Evolutionary conservation across 2,329 filamentous ascomycete species (phyloP).

Genomic region (Diaporthe caulivora): DNA sequence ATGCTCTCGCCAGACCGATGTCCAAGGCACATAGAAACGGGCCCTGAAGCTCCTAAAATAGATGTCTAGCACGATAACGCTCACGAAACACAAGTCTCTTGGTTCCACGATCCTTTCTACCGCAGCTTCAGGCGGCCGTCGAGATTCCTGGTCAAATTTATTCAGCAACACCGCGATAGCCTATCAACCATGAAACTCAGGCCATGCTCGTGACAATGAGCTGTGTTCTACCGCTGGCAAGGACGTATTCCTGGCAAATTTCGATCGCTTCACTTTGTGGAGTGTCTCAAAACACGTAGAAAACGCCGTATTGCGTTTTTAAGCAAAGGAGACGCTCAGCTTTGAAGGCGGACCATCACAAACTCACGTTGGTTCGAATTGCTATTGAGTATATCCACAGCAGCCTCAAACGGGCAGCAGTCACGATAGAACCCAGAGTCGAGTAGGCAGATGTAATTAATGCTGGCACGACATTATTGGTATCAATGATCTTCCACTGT

Average conservation of each 20-base stretch:
- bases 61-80: too few relatives aligned
- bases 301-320: too few relatives aligned
- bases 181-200: neutral
- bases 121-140: neutral
- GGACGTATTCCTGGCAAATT: neutral
- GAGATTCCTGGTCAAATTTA: neutral
- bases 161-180: neutral
- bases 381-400: neutral
- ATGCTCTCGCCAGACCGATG: neutral
- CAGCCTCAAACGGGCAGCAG: neutral
- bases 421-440: neutral
- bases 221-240: neutral
- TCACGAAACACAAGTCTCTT: neutral
- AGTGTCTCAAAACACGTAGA: neutral
- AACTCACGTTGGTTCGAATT: neutral
- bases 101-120: too few relatives aligned
- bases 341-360: too few relatives aligned
- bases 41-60: neutral
- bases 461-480: neutral
- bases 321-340: neutral
- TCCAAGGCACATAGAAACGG: neutral
- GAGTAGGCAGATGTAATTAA: neutral
- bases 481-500: neutral
- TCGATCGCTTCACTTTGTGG: too few relatives aligned
- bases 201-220: neutral